These are phyloP conservation scores for Dichomitus squalens DNA, from an alignment of 1,284 basidiomycete species.

Conservation along the genomic window DNA sequence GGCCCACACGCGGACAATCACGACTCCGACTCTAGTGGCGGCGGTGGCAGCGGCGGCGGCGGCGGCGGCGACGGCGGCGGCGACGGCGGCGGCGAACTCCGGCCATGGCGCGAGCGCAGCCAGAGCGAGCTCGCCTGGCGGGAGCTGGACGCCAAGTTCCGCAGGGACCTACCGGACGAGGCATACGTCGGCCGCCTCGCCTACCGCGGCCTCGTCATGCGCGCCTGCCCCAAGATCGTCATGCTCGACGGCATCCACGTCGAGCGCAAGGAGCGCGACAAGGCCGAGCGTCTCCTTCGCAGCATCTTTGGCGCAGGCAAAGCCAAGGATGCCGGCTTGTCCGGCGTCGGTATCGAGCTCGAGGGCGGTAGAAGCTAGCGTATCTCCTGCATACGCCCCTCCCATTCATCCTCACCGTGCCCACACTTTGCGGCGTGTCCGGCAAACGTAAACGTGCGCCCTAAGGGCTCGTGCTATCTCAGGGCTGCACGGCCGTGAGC, in stretches of 20 bases:
- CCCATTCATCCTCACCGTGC: not conserved
- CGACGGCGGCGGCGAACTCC: not conserved
- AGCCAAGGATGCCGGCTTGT: constrained; percentile 23
- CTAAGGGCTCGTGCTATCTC: not conserved
- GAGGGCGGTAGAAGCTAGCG: constrained; percentile 11
- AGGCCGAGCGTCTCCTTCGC: constrained; percentile 72
- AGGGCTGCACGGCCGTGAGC: not conserved
- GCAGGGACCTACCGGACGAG: constrained; percentile 85
- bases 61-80: not conserved
- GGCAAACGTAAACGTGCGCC: not conserved
- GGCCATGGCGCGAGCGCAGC: constrained; percentile 21
- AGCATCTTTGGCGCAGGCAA: constrained; percentile 50
- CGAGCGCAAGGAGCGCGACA: constrained; percentile 77
- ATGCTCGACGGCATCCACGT: constrained; percentile 84
- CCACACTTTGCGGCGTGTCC: not conserved
- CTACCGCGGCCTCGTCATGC: constrained; percentile 87
- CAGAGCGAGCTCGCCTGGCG: constrained; percentile 51
- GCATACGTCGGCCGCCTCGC: constrained; percentile 83
- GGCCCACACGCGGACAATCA: not conserved
- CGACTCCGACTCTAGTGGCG: not conserved
- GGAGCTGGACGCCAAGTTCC: constrained; percentile 82
- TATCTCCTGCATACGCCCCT: not conserved
- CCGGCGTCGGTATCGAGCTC: constrained; percentile 10
- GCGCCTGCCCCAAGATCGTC: constrained; percentile 64
- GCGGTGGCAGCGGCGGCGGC: not conserved